Percentiles rank a stretch among this genome's conserved stretches.
phyloP scores from a whole-genome alignment of 2,329 filamentous ascomycete genomes.

The Xylariaceae sp. region DNA sequence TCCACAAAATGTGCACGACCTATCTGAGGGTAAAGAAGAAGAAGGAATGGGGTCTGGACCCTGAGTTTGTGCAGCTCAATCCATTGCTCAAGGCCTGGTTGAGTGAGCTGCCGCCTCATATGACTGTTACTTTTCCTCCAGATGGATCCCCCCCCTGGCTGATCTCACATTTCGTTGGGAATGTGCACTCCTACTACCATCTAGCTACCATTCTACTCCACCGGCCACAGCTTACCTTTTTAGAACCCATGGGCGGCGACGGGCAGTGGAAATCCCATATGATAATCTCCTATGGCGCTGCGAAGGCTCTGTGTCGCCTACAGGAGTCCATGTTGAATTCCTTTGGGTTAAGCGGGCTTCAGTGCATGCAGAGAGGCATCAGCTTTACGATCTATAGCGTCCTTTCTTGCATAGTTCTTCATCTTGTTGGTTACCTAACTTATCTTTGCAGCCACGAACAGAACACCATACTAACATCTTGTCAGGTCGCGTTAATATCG shows the following conservation, averaged over 20 bases:
- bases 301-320: constrained; percentile 76
- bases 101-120: constrained; percentile 68
- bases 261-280: constrained; percentile 85
- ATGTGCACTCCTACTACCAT: constrained; percentile 84
- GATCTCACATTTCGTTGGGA: constrained; percentile 79
- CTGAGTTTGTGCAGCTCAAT: constrained; percentile 74
- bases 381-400: constrained; percentile 94
- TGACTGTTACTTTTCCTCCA: constrained; percentile 69
- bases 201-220: constrained; percentile 81
- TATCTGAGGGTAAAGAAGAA: constrained; percentile 66
- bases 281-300: constrained; percentile 76
- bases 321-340: constrained; percentile 76
- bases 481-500: constrained; percentile 82
- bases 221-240: constrained; percentile 74
- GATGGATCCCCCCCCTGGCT: constrained; percentile 81
- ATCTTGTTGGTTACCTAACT: constrained; percentile 61
- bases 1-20: constrained; percentile 68
- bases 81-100: constrained; percentile 72
- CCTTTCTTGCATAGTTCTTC: constrained; percentile 85
- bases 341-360: constrained; percentile 72
- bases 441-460: not conserved
- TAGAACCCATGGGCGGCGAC: constrained; percentile 64
- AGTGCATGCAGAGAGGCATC: constrained; percentile 90
- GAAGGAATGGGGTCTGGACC: constrained; percentile 82
- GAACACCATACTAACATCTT: constrained; percentile 15